Conservation (phyloP, 495 filamentous ascomycete genomes). For the Sporormia fimetaria region DNA sequence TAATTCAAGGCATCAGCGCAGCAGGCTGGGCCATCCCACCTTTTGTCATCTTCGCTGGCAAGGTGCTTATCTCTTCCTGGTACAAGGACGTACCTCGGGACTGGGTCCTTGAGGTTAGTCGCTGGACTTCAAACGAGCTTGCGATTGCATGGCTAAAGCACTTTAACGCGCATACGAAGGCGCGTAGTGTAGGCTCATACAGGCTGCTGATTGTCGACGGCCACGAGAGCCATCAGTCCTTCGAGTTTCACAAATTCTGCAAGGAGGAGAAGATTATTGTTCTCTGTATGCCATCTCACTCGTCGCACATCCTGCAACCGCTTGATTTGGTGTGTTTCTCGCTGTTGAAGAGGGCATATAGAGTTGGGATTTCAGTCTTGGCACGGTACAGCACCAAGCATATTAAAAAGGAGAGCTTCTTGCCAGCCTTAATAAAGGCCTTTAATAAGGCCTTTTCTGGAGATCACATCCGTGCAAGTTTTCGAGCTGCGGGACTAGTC, state of each 20-base stretch:
- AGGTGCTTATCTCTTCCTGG: constrained; percentile 5
- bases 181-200: too few relatives aligned
- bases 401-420: too few relatives aligned
- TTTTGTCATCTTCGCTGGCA: constrained; percentile 7
- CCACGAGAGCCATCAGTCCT: too few relatives aligned
- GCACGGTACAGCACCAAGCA: too few relatives aligned
- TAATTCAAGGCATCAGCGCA: constrained; percentile 31
- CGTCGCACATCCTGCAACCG: constrained; percentile 19
- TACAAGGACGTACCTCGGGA: constrained; percentile 3
- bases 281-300: constrained; percentile 17
- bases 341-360: constrained; percentile 11
- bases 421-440: too few relatives aligned
- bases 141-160: constrained; percentile 8
- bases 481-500: constrained; percentile 13
- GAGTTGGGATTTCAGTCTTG: too few relatives aligned
- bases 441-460: constrained; percentile 3
- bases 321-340: constrained; percentile 17
- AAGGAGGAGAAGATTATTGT: constrained; percentile 11
- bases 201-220: too few relatives aligned
- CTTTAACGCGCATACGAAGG: too few relatives aligned
- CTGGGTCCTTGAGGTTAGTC: constrained; percentile 4
- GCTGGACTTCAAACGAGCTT: constrained; percentile 7
- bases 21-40: constrained; percentile 11
- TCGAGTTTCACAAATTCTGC: too few relatives aligned
- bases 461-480: constrained; percentile 10